Percentiles rank a stretch among this genome's conserved stretches.
Evolutionary conservation across 305 asterid species (phyloP).

Genomic region (Salvia sclarea): DNA sequence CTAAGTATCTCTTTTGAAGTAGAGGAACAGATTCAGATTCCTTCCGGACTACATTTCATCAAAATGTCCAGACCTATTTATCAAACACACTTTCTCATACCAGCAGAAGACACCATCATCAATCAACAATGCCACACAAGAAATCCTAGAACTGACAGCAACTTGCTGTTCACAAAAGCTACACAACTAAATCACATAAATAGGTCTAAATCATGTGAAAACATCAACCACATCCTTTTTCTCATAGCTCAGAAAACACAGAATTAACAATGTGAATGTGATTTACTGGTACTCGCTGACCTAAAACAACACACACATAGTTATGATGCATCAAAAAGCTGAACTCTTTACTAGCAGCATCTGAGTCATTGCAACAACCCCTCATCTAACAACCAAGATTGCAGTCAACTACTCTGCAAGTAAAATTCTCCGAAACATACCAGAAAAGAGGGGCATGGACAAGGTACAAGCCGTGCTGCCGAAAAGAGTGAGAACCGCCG

Average conservation of each 20-base stretch:
- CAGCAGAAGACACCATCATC: not conserved
- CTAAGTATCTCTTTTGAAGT: not conserved
- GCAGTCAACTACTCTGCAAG: not conserved
- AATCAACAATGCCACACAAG: not conserved
- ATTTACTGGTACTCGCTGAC: not conserved
- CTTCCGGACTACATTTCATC: not conserved
- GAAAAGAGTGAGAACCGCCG: conserved; percentile 59
- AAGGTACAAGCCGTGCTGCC: conserved; percentile 76
- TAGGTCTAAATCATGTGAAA: not conserved
- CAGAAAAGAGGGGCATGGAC: conserved; percentile 79
- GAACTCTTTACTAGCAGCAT: not conserved
- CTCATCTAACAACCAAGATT: not conserved
- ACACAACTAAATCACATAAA: not conserved
- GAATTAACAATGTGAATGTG: not conserved
- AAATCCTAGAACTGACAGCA: no score
- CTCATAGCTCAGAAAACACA: not conserved
- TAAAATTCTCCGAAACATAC: conserved; percentile 36
- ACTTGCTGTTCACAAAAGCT: not conserved
- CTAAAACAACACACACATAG: not conserved
- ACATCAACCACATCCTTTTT: not conserved
- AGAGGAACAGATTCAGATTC: not conserved
- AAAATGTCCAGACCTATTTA: not conserved
- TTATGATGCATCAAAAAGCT: not conserved
- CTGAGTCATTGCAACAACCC: not conserved
- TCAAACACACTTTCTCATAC: not conserved